phyloP scores from a whole-genome alignment of 2,329 filamentous ascomycete genomes.

The Fusarium sp. region DNA sequence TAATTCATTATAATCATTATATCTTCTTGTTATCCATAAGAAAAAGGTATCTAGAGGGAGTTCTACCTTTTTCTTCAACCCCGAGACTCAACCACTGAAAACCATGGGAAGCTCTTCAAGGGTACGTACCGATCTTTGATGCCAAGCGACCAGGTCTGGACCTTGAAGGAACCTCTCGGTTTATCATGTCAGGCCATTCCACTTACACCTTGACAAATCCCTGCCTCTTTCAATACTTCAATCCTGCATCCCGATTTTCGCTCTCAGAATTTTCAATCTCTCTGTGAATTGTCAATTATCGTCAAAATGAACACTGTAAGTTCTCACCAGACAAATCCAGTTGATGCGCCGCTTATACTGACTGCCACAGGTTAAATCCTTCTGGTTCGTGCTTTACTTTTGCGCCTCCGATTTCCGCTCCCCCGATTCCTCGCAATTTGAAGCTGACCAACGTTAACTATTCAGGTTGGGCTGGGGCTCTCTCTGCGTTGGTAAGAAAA shows the following conservation, averaged over 20 bases:
- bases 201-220: slow-evolving; percentile 44
- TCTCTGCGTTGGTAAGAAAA: slow-evolving; percentile 78
- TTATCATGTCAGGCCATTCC: slow-evolving; percentile 45
- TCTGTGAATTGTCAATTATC: not conserved
- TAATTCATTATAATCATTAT: too few relatives aligned
- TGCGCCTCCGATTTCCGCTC: slow-evolving; percentile 11
- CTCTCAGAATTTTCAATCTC: slow-evolving; percentile 12
- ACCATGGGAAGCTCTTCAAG: not conserved
- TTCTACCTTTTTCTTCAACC: too few relatives aligned
- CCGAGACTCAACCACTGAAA: slow-evolving; percentile 1
- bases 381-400: slow-evolving; percentile 63
- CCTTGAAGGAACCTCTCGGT: slow-evolving; percentile 33
- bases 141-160: slow-evolving; percentile 38
- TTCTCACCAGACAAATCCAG: slow-evolving; percentile 7
- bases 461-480: slow-evolving; percentile 90
- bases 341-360: slow-evolving; percentile 32
- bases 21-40: too few relatives aligned
- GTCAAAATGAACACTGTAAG: slow-evolving; percentile 67
- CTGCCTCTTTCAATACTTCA: slow-evolving; percentile 33
- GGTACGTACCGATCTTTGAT: slow-evolving; percentile 37
- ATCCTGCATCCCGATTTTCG: slow-evolving; percentile 29
- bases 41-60: too few relatives aligned
- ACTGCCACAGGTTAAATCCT: slow-evolving; percentile 67
- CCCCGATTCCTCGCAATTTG: not conserved
- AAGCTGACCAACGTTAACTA: slow-evolving; percentile 15